Percentiles rank a stretch among this genome's conserved stretches.
phyloP scores from a whole-genome alignment of 257 asterid genomes.

The Capsicum baccatum region DNA sequence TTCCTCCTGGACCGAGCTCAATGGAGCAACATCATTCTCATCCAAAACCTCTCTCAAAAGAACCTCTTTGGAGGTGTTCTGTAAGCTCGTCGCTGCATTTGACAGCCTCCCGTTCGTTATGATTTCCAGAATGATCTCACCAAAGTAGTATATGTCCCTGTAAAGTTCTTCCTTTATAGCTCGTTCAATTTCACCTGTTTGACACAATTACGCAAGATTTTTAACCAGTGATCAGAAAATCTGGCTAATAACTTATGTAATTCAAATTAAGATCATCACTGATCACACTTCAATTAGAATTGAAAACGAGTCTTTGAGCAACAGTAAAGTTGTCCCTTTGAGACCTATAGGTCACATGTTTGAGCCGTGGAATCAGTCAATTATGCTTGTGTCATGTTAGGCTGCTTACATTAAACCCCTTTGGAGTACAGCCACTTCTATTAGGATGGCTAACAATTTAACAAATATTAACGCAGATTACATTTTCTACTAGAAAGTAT shows the following conservation, averaged over 20 bases:
- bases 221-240: neutral
- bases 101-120: slow-evolving; percentile 60
- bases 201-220: slow-evolving; percentile 17
- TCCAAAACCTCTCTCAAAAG: slow-evolving; percentile 57
- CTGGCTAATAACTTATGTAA: neutral
- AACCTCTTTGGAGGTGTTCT: slow-evolving; percentile 45
- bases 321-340: neutral
- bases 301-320: neutral
- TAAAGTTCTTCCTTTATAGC: slow-evolving; percentile 60
- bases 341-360: neutral
- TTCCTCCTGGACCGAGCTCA: slow-evolving; percentile 47
- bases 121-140: slow-evolving; percentile 66
- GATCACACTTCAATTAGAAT: neutral
- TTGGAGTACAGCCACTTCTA: neutral
- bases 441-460: neutral
- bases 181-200: slow-evolving; percentile 57
- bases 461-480: neutral
- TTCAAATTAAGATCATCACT: slow-evolving; percentile 23
- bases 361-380: neutral
- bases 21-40: slow-evolving; percentile 49
- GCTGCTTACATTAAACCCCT: neutral
- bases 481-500: neutral
- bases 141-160: slow-evolving; percentile 71
- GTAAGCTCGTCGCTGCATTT: slow-evolving; percentile 41
- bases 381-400: no score